phyloP scores from a whole-genome alignment of 2,329 filamentous ascomycete species.

The Alternaria dauci region DNA sequence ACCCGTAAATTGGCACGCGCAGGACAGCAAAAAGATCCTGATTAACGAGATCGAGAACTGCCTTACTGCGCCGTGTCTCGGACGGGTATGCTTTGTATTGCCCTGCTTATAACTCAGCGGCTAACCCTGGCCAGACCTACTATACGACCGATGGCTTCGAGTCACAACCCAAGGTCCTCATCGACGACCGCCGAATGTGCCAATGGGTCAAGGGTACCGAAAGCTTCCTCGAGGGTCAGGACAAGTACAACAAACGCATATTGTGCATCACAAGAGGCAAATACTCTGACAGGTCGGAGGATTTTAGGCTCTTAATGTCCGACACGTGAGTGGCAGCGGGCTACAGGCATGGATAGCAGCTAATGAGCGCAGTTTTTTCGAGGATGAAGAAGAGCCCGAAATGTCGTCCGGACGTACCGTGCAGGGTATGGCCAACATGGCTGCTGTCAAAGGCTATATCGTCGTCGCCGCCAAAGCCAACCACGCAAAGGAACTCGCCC shows the following conservation, averaged over 20 bases:
- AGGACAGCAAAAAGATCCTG: slow-evolving; percentile 83
- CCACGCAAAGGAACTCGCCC: slow-evolving; percentile 86
- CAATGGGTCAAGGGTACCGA: slow-evolving; percentile 84
- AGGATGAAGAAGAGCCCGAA: slow-evolving; percentile 72
- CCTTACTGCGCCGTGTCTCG: slow-evolving; percentile 50
- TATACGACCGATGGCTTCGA: slow-evolving; percentile 91
- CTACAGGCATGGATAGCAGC: slow-evolving; percentile 1
- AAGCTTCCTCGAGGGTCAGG: slow-evolving; percentile 73
- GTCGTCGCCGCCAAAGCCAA: slow-evolving; percentile 82
- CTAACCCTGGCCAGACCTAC: slow-evolving; percentile 53
- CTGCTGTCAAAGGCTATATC: slow-evolving; percentile 84
- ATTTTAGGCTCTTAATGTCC: slow-evolving; percentile 81
- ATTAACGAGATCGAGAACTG: slow-evolving; percentile 67
- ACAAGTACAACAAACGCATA: slow-evolving; percentile 72
- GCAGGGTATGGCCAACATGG: slow-evolving; percentile 81
- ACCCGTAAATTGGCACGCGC: slow-evolving; percentile 81
- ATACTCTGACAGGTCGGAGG: slow-evolving; percentile 73
- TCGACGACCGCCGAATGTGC: slow-evolving; percentile 76
- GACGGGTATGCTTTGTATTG: slow-evolving; percentile 58
- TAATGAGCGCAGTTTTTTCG: slow-evolving; percentile 68
- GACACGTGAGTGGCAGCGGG: slow-evolving; percentile 62
- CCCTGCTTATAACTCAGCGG: not conserved
- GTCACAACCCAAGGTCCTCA: slow-evolving; percentile 68
- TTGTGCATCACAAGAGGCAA: slow-evolving; percentile 81
- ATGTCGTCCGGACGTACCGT: slow-evolving; percentile 78